Conservation (phyloP, 2,329 filamentous ascomycete genomes). For the Torrubiella hemipterigena region DNA sequence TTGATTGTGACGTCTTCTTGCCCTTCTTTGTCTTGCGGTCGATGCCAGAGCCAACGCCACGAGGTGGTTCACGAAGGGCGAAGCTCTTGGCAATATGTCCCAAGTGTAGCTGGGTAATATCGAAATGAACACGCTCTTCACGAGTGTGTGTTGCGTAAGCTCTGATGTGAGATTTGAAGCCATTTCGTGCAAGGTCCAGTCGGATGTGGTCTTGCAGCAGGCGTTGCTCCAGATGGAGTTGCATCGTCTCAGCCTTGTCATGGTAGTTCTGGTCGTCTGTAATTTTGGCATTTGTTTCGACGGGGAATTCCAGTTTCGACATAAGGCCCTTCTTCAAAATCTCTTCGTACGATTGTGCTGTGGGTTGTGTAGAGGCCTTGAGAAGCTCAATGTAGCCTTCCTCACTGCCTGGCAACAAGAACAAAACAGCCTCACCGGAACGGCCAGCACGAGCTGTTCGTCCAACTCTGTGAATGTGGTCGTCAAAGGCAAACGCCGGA, state of each 20-base stretch:
- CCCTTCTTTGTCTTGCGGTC: constrained; percentile 25
- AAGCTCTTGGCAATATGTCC: constrained; percentile 93
- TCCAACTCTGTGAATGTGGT: constrained; percentile 90
- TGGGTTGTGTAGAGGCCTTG: constrained; percentile 34
- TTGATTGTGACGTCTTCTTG: constrained; percentile 1
- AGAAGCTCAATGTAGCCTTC: constrained; percentile 80
- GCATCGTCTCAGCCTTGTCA: constrained; percentile 42
- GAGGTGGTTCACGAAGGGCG: constrained; percentile 76
- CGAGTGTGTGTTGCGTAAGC: constrained; percentile 91
- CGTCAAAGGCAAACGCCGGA: constrained; percentile 82
- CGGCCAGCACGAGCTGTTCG: constrained; percentile 89
- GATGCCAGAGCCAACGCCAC: constrained; percentile 58
- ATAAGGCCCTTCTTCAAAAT: constrained; percentile 55
- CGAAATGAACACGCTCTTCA: constrained; percentile 75
- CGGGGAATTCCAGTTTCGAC: constrained; percentile 49
- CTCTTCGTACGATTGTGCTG: constrained; percentile 38
- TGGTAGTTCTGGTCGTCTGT: constrained; percentile 31
- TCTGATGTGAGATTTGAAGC: constrained; percentile 82
- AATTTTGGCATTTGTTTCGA: constrained; percentile 49
- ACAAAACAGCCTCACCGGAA: constrained; percentile 75
- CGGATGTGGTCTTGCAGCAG: constrained; percentile 50
- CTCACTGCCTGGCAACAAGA: constrained; percentile 81
- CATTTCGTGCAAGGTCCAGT: constrained; percentile 71
- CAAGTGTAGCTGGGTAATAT: constrained; percentile 82
- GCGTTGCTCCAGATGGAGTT: constrained; percentile 48